Evolutionary conservation across 108 stramenopile genomes (phyloP).

Genomic region (Ochromonas danica): DNA sequence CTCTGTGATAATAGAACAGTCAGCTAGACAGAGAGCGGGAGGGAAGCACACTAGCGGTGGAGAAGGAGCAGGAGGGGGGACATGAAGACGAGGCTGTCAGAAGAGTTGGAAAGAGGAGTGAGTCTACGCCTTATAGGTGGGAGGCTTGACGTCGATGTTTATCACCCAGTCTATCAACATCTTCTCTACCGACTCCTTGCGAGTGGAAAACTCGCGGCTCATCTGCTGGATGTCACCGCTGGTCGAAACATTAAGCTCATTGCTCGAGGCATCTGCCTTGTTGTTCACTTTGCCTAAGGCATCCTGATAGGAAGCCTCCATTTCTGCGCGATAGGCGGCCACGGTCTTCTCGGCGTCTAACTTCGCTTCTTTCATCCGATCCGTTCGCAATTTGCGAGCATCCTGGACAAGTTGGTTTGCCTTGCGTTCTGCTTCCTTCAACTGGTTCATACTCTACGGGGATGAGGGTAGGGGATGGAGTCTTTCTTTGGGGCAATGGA

Average conservation of each 20-base stretch:
- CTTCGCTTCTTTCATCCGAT: neutral
- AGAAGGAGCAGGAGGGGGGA: too few relatives aligned
- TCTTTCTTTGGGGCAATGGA: too few relatives aligned
- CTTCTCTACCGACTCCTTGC: neutral
- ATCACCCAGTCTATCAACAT: neutral
- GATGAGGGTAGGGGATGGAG: too few relatives aligned
- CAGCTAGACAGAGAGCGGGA: too few relatives aligned
- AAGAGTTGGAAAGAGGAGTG: too few relatives aligned
- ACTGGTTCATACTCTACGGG: constrained; percentile 31
- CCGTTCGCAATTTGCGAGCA: neutral
- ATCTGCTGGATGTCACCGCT: neutral
- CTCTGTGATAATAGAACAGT: too few relatives aligned
- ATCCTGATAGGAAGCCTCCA: neutral
- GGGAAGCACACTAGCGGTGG: too few relatives aligned
- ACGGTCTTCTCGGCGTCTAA: neutral
- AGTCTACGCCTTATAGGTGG: neutral
- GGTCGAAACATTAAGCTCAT: neutral
- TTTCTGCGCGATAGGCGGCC: neutral
- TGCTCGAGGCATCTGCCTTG: neutral
- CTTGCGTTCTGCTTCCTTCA: constrained; percentile 25
- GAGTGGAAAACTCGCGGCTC: neutral
- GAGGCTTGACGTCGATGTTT: neutral
- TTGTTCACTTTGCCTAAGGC: neutral
- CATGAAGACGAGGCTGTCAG: too few relatives aligned
- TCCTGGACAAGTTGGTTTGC: constrained; percentile 11